Evolutionary conservation across 306 rosid species (phyloP).

Genomic region (Cucurbita moschata): DNA sequence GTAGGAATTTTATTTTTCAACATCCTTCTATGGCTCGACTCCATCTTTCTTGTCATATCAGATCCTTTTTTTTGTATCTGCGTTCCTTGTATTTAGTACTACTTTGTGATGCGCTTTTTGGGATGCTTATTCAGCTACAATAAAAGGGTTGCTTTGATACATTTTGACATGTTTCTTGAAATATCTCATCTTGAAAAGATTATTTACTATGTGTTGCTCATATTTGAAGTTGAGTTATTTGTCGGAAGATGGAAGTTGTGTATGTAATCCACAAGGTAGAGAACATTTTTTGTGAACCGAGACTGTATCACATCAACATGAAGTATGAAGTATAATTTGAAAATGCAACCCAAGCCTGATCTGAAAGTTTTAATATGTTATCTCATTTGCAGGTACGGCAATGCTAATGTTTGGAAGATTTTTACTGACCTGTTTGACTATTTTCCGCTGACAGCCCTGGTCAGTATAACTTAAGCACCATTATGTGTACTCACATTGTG

Average conservation of each 20-base stretch:
- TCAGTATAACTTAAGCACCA: slow-evolving; percentile 28
- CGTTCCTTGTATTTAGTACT: not conserved
- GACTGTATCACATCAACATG: not conserved
- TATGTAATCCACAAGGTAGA: not conserved
- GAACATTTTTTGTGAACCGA: not conserved
- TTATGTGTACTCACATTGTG: not conserved
- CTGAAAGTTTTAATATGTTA: not conserved
- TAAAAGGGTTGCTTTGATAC: not conserved
- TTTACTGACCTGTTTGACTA: slow-evolving; percentile 93
- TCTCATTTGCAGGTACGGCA: slow-evolving; percentile 72
- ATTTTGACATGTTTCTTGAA: not conserved
- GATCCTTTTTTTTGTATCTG: not conserved
- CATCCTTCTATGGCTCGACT: not conserved
- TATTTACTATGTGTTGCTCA: not conserved
- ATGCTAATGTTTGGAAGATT: slow-evolving; percentile 92
- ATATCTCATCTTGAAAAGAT: not conserved
- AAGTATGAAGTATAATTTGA: not conserved
- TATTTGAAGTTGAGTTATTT: slow-evolving; percentile 3
- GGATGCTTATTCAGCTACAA: not conserved
- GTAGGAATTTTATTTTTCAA: not conserved
- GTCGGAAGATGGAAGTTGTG: not conserved
- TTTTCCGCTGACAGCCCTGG: slow-evolving; percentile 93
- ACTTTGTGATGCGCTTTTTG: not conserved
- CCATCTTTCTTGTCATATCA: not conserved
- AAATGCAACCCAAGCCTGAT: not conserved